Evolutionary conservation across 768 basidiomycete genomes (phyloP), one percentile per base, ranked within the genome.

Genomic region (Clathrus columnatus): DNA sequence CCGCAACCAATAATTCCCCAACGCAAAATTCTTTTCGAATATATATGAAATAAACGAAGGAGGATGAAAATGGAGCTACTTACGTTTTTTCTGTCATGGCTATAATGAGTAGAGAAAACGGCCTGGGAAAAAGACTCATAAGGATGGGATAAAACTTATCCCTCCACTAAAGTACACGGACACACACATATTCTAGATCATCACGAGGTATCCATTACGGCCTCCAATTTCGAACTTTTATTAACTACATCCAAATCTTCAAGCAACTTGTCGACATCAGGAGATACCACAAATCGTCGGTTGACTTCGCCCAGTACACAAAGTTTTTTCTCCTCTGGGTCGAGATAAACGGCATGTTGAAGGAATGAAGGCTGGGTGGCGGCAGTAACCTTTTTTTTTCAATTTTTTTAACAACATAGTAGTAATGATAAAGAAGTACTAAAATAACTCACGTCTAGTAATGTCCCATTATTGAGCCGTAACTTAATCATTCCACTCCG

Each of bases 361-460:
- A 94, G 76, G 68, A 95, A 95, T 0, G 90, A 87, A 1, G 91
- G 82, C 54, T 85, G 86, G 1, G 88, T 91, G 7, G 85, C 89
- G 8, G 86, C 82, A 17, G 79, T 81, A 28, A 95, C 84, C 92
- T 90, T 62, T 47, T 47, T 11, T 23, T 14, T 14, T 14, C n/a
- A n/a, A n/a, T 16, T 47, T 47, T 23, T 47, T 30, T 44, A 21
- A 45, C 45, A 14, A 54, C 28, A 24, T 17, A 5, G 18, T 50
- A 56, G 43, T 36, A 17, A 26, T 51, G 26, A 36, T 50, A 7
- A 24, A 5, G 11, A 63, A 5, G 54, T 32, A 51, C 14, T 49
- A 48, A 59, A 43, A 48, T 26, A 11, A 71, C 83, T 60, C 67
- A 93, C 93, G 65, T 94, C 86, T 65, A 95, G 73, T 11, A 95